Base-by-base conservation (phyloP, 345 rosid genomes). In the Eucalyptus pumila region DNA sequence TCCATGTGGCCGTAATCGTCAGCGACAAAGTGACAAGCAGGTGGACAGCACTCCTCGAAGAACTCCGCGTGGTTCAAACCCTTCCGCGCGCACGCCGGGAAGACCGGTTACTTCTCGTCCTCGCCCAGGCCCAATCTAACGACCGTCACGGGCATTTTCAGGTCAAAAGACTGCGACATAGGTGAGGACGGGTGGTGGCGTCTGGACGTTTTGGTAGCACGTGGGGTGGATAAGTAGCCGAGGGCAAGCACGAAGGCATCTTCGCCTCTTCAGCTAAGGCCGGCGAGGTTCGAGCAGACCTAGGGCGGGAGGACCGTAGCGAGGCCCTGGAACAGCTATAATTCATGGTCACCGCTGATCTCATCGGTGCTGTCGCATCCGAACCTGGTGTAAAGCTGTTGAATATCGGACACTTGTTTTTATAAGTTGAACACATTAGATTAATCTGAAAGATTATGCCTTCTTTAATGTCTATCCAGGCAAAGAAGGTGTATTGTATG, bases 251-350 rank as follows among this genome's bases (percentile, higher is more conserved):
- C 97, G 45, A 95, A 97, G 8, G 98, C 97, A 6, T 94, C 89
- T 90, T 96, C 94, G 87, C 98, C 97, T 11, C 99, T 97, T 1
- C 98, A 94, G 88, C 96, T 95, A 86, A 95, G 98, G 87, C 98
- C 97, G 5, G 96, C 91, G 47, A 97, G 88, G 89, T 94, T 92
- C 88, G 96, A 93, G n/a, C 49, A 87, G 87, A 94, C 94, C 80
- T 92, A 26, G 10, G 90, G 48, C 30, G 98, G 96, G 88, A 97
- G 97, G 62, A 93, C 52, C 32, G 83, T 83, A 11, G 42, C 86
- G 45, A 95, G 93, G 67, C 96, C 95, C 30, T 88, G 23, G 11
- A 96, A 87, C 80, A 94, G 88, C 97, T 98, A 51, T 98, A 19
- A 85, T 93, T 90, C 47, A 94, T 26, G 67, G 14, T 58, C 67